phyloP scores from a whole-genome alignment of 495 filamentous ascomycete species.

The Trichoderma asperelloides region DNA sequence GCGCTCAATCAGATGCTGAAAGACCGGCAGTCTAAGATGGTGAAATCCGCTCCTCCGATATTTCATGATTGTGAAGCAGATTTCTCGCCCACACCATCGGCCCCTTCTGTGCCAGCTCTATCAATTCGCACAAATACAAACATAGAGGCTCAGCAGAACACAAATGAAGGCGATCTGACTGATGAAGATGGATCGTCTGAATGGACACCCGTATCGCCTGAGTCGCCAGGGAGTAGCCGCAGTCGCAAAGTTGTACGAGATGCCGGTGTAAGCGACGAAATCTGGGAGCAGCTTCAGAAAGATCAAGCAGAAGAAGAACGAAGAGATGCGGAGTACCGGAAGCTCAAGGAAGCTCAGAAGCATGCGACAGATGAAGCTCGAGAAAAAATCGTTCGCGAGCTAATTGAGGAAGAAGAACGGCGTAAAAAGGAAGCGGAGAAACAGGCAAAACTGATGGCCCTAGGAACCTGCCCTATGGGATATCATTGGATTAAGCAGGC shows the following conservation, averaged over 20 bases:
- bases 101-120: not conserved
- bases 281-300: constrained; percentile 51
- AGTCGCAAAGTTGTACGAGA: constrained; percentile 30
- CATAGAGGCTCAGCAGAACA: constrained; percentile 1
- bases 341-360: constrained; percentile 15
- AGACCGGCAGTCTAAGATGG: constrained; percentile 29
- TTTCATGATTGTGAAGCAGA: not conserved
- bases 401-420: constrained; percentile 23
- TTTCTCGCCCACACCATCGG: not conserved
- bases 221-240: not conserved
- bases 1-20: constrained; percentile 36
- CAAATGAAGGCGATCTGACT: not conserved
- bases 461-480: constrained; percentile 44
- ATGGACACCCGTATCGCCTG: not conserved
- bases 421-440: constrained; percentile 30
- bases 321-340: constrained; percentile 22
- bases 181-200: constrained; percentile 9
- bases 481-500: constrained; percentile 47
- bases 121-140: constrained; percentile 11
- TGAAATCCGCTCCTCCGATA: not conserved
- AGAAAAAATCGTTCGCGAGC: constrained; percentile 20
- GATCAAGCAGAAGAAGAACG: constrained; percentile 33
- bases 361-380: constrained; percentile 17
- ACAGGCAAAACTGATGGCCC: constrained; percentile 35
- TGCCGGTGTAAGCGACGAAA: constrained; percentile 46